A percentile compares a stretch with the other conserved stretches of the same genome.
phyloP scores from a whole-genome alignment of 2,329 filamentous ascomycete genomes.

The Ophidiomyces ophidiicola region DNA sequence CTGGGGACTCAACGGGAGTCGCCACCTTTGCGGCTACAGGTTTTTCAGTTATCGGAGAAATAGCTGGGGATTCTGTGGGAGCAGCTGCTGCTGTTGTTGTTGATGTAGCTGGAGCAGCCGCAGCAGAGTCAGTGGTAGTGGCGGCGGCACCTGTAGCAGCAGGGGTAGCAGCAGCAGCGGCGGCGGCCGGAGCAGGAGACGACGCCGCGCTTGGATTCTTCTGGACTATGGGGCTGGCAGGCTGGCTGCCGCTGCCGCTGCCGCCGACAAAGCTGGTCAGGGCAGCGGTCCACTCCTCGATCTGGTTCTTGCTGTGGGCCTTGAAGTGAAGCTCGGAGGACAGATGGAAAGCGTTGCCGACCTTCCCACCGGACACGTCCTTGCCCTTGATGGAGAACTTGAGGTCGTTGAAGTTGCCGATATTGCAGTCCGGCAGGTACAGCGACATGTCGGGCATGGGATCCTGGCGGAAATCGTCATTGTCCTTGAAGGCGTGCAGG shows the following conservation, averaged over 20 bases:
- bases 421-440: conserved; percentile 78
- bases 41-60: conserved; percentile 5
- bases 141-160: background rate
- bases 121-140: background rate
- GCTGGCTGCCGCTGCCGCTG: conserved; percentile 2
- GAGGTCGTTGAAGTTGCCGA: conserved; percentile 58
- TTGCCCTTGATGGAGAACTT: conserved; percentile 97
- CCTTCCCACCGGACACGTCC: conserved; percentile 62
- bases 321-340: conserved; percentile 75
- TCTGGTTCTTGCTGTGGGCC: conserved; percentile 67
- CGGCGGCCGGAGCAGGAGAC: background rate
- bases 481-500: conserved; percentile 92
- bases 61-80: conserved; percentile 1
- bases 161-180: background rate
- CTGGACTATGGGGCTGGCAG: conserved; percentile 6
- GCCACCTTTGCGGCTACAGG: conserved; percentile 1
- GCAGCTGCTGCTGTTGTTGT: background rate
- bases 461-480: conserved; percentile 54
- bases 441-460: conserved; percentile 68
- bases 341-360: conserved; percentile 70
- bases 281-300: conserved; percentile 55
- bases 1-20: background rate
- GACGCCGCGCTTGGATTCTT: background rate
- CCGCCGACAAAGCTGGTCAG: conserved; percentile 7
- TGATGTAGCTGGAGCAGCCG: background rate